Base-by-base conservation (phyloP, 225 moss, liverwort and hornwort species). In the Sphagnum tenellum region DNA sequence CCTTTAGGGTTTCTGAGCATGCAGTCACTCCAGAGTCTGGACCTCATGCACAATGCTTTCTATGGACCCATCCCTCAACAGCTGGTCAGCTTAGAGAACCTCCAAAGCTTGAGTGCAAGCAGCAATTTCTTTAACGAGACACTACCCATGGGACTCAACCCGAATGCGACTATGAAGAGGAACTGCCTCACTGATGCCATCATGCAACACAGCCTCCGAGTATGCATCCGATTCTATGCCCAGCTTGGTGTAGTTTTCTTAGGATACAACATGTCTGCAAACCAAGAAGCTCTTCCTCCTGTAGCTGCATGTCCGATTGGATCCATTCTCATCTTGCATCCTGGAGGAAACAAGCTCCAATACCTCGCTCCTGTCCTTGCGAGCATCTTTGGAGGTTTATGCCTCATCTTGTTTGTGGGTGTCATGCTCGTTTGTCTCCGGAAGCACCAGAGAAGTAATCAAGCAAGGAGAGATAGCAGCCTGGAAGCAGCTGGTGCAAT, bases 321-420 rank as follows among this genome's bases (percentile, higher is more conserved):
- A 67, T 9, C 49, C 50, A 29, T 12, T 48, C 71, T 5, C 68
- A 57, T 10, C 76, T 53, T 5, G 49, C 47, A 50, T 72, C 55
- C 46, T 50, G 49, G 74, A 45, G 67, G 58, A 11, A 48, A 67
- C 11, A 12, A 64, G 4, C 55, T 55, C 29, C 74, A 63, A 48
- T 86, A 73, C 63, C 72, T 89, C 45, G 79, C 59, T 13, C 81
- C 95, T 29, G 74, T 92, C 50, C 79, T 96, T 54, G 89, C 75
- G 3, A 92, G 92, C 3, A 80, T 92, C 2, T 79, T 89, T 64
- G 86, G 85, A 11, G 82, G 84, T 12, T 65, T 92, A 59, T 84
- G 57, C 14, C 64, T 92, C 45, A 88, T 92, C 56, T 2, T 88
- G 5, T 73, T 96, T 44, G 81, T 96, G 50, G 88, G 84, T 4